Evolutionary conservation across 352 stramenopile species (phyloP), one percentile per base, ranked within the genome.

Genomic region (Phytophthora ramorum): DNA sequence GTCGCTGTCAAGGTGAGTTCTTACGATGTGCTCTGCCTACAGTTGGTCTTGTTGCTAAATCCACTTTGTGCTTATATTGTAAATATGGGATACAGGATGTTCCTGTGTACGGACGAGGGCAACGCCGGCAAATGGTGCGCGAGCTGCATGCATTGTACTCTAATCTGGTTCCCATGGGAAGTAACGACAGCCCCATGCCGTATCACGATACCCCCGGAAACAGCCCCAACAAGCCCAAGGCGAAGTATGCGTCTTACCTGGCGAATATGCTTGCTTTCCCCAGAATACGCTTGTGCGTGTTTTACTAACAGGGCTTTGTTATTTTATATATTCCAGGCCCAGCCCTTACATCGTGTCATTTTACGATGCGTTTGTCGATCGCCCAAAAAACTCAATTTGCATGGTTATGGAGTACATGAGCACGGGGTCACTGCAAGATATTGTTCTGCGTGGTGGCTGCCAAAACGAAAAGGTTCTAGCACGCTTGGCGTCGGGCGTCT

Each of bases 361-460:
- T 67, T 96, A 97, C 64, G 91, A 97, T 58, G 92, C 90, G n/a
- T 98, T 97, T 65, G 86, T 94, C 5, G 91, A 97, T 64, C 78
- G 84, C 10, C 76, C 86, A 16, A 94, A 96, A 59, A 96, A 95
- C 63, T 93, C 78, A 24, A 92, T 98, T 43, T 95, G 80, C 35
- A 74, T 98, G 46, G 91, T 98, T 26, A 96, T 98, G 87, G 92
- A 98, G 68, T 98, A 97, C 61, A 98, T 98, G 92, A 88, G 92
- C 63, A 92, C 87, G 7, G 92, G 92, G 10, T 97, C 90, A 4
- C 73, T 98, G 2, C 89, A 97, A 69, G 91, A 98, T 66, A 91
- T 97, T 32, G 88, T 97, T 51, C 52, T 94, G 17, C 73, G 72
- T 26, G 89, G 89, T 26, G 90, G 90, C 3, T 96, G 87, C 40